Evolutionary conservation across 768 basidiomycete genomes (phyloP).

Genomic region (Polyporus arcularius): DNA sequence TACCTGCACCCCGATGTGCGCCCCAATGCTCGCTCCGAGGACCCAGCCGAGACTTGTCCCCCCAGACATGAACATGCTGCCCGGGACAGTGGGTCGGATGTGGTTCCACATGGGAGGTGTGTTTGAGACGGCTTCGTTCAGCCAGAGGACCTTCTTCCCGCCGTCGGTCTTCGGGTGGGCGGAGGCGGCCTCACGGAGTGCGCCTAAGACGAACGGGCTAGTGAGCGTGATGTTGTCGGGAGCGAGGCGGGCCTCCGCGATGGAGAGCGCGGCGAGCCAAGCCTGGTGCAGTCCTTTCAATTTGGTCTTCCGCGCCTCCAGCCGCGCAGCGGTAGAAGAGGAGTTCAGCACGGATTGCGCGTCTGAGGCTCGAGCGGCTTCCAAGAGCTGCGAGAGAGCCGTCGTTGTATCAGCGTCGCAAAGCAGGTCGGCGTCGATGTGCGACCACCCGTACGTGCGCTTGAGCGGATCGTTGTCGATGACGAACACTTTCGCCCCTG

Average conservation of each 20-base stretch:
- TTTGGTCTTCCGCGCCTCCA: constrained; percentile 3
- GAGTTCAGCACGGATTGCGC: neutral
- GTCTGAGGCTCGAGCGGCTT: constrained; percentile 27
- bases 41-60: constrained; percentile 72
- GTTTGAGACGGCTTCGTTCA: constrained; percentile 69
- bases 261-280: constrained; percentile 23
- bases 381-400: constrained; percentile 52
- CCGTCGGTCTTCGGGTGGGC: constrained; percentile 36
- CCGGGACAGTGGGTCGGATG: constrained; percentile 51
- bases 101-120: constrained; percentile 58
- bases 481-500: constrained; percentile 54
- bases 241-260: constrained; percentile 17
- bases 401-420: constrained; percentile 57
- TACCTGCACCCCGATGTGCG: constrained; percentile 43
- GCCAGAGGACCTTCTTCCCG: constrained; percentile 44
- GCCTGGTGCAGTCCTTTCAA: constrained; percentile 13
- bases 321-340: neutral
- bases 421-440: constrained; percentile 57
- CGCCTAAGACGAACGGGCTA: constrained; percentile 40
- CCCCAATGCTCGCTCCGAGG: constrained; percentile 65
- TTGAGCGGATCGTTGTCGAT: constrained; percentile 67
- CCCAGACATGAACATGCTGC: constrained; percentile 56
- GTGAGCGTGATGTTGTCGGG: constrained; percentile 14
- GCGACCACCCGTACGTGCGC: constrained; percentile 48
- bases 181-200: constrained; percentile 46